Conservation (phyloP, 495 filamentous ascomycete species). For the Neurospora sp. region DNA sequence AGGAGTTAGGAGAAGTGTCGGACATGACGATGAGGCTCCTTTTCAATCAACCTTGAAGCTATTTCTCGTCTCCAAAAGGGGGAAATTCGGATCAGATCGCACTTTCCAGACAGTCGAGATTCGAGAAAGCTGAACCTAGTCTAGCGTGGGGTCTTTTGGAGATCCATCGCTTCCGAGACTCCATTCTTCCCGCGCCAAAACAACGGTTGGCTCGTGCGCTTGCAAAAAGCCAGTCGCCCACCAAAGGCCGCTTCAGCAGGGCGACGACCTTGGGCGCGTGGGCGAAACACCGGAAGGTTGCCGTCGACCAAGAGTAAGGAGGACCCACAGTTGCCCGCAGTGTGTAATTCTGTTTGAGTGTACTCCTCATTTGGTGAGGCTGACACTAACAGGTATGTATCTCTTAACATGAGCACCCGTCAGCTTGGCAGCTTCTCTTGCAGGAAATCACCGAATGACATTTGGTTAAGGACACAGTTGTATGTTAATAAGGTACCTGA, state of each 20-base stretch:
- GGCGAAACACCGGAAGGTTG: neutral
- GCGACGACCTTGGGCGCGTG: neutral
- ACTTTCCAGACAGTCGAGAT: neutral
- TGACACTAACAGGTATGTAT: neutral
- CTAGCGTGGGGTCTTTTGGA: neutral
- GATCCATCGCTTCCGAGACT: neutral
- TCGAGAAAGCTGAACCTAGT: neutral
- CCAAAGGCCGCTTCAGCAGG: neutral
- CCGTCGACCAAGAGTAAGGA: neutral
- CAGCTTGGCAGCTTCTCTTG: neutral
- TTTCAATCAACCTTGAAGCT: neutral
- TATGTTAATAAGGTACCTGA: conserved; percentile 9
- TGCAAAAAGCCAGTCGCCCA: neutral
- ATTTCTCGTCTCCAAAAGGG: neutral
- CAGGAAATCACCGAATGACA: neutral
- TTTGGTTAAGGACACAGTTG: conserved; percentile 26
- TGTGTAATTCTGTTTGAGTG: neutral
- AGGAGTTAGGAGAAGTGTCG: neutral
- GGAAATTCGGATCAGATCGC: neutral
- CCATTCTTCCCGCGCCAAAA: neutral
- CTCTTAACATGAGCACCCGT: neutral
- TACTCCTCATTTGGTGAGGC: neutral
- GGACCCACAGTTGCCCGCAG: neutral
- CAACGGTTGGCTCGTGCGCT: neutral
- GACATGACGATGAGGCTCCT: neutral